Evolutionary conservation across 495 filamentous ascomycete species (phyloP).

Genomic region (Extremus antarcticus): DNA sequence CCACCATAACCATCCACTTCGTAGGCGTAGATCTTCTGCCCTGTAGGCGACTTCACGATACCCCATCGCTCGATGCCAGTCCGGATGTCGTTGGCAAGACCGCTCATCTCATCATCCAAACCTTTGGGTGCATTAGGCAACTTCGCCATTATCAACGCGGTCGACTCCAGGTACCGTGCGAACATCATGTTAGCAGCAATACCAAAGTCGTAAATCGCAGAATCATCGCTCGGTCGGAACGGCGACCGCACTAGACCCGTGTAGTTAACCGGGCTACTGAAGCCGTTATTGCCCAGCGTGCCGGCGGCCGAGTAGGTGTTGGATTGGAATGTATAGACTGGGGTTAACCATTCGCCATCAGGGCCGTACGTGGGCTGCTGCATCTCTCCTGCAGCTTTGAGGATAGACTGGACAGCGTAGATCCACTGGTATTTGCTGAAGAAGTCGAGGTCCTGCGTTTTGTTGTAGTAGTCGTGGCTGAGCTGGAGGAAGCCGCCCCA

Average conservation of each 20-base stretch:
- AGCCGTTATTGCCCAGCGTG: background rate
- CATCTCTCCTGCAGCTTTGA: background rate
- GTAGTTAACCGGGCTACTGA: background rate
- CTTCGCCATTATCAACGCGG: background rate
- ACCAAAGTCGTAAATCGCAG: background rate
- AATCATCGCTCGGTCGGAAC: background rate
- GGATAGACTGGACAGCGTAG: background rate
- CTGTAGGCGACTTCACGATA: background rate
- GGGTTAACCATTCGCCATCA: background rate
- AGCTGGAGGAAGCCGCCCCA: background rate
- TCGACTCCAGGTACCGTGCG: background rate
- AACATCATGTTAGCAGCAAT: conserved; percentile 1
- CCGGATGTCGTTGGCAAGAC: background rate
- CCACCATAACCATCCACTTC: background rate
- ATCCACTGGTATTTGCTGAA: background rate
- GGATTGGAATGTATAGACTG: background rate
- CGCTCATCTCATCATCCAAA: background rate
- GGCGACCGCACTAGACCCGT: background rate
- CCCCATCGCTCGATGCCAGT: background rate
- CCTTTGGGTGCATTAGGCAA: background rate
- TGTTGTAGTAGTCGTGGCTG: background rate
- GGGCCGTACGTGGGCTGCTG: background rate
- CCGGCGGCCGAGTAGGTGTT: background rate
- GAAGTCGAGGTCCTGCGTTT: background rate
- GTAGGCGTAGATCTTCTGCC: conserved; percentile 1